Evolutionary conservation across 768 basidiomycete species (phyloP), one percentile per base, ranked within the genome.

Genomic region (Pilatotrama ljubarskyi): DNA sequence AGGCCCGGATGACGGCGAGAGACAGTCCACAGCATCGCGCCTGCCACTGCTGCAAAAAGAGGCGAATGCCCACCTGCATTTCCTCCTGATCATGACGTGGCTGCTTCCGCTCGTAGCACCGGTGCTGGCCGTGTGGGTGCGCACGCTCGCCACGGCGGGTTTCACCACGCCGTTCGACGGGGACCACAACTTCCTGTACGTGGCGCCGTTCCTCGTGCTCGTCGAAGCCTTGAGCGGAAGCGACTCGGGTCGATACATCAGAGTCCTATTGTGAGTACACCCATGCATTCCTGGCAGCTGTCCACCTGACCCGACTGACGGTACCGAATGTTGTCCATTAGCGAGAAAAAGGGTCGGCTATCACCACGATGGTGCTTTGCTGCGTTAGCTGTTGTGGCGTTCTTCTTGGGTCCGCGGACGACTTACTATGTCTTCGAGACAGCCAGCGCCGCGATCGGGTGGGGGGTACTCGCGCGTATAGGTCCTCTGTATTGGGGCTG

Each of bases 121-220:
- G 0, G 87, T 89, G 6, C 77, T 98, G 24, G 87, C 84, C 1
- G 93, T 96, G 2, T 98, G 95, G 95, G 88, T 88, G 2, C 84
- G 93, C 50, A 95, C 94, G 38, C 75, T 96, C 11, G 80, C 84
- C 37, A 90, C 90, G 0, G 90, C 92, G 10, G 90, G 91, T 0
- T 82, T 85, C 61, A 87, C 83, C 8, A 86, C 87, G 5, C 90
- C 90, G 2, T 95, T 94, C 71, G 82, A 86, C 42, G 87, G 90
- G 0, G 93, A 95, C 69, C 92, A 94, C 68, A 82, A 83, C 68
- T 81, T 88, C 61, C 65, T 87, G 43, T 82, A 82, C 47, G 83
- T 85, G 24, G 80, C 80, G 0, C 89, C 88, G 6, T 86, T 84
- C 69, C 72, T 91, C 13, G 66, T 86, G 32, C 71, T 90, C 10